Base-by-base conservation (phyloP, 495 filamentous ascomycete genomes). In the Trichocladium uniseriatum region DNA sequence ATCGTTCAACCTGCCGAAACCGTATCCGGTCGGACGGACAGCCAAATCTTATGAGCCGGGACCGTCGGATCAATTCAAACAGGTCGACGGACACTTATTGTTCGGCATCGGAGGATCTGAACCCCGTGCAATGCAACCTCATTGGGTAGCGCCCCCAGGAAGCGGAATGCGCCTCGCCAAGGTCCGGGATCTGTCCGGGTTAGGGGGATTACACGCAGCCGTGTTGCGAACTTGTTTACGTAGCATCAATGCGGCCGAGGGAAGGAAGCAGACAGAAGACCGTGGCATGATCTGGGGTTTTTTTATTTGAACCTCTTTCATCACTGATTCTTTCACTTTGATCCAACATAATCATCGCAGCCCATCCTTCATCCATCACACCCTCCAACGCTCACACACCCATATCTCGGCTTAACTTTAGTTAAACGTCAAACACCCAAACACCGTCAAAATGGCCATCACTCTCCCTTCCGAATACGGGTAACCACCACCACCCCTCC, bases 401-500 rank as follows among this genome's bases (percentile, higher is more conserved):
- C n/a, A n/a, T n/a, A 43, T 38, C 6, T n/a, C 32, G n/a, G 11
- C 22, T 38, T 45, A 5, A 44, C 6, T 20, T 43, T 10, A n/a
- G 38, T 5, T 6, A 35, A 43, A 21, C 18, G 24, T 4, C 9
- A 13, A 14, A 31, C 19, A 24, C 29, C 28, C 35, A 52, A 24
- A 37, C 14, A 37, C 21, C 49, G 13, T 34, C 51, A 61, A 54
- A 35, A 68, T 66, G 63, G 34, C 43, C 42, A 54, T 59, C 53
- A 53, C 45, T 10, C 39, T 65, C 22, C 69, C 72, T 29, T 43
- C 54, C 46, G 67, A 71, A 27, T 75, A 75, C 54, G 64, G 70
- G 69, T 71, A 62, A 61, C 9, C 20, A 9, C 20, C 43, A 43
- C 9, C 32, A 40, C 14, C 11, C 5, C 36, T 31, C 29, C 2